Evolutionary conservation across 768 basidiomycete genomes (phyloP), one percentile per base, ranked within the genome.

Genomic region (Russula olivacea): DNA sequence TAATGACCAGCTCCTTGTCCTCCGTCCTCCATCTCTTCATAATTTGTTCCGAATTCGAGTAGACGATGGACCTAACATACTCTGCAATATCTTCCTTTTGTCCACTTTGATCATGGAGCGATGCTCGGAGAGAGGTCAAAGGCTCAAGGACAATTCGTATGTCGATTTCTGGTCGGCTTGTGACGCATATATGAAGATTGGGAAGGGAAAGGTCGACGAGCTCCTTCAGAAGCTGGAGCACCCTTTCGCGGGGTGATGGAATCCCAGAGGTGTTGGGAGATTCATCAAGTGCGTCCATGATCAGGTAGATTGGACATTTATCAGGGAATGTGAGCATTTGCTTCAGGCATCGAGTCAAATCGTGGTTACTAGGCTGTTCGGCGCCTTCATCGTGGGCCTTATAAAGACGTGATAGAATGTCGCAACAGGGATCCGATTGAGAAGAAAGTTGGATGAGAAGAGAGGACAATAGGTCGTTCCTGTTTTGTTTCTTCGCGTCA

Each of bases 211-310:
- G 40, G 6, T 41, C 54, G 40, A 55, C 40, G 15, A 55, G 25
- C 10, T 55, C 21, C 12, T 55, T 30, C 15, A 55, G 34, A 12
- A 55, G 40, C 38, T 41, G 38, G 14, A 55, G 54, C 0, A 55
- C 54, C 14, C 9, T 40, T 41, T 55, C 40, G 17, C 50, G 58
- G 6, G 50, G 15, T 4, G 58, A 52, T 3, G 58, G 58, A 9
- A 58, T 50, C 11, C 58, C 58, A 1, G 25, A 15, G 1, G 17
- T 38, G 19, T 40, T 40, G 4, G 58, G 23, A 58, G 48, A 50
- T 21, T 58, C 58, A 9, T 58, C 58, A 1, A 58, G 47, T n/a
- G 58, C 58, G 19, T 50, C 58, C 2, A 58, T 28, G 21, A 58
- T 1, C 1, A 58, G 48, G 38, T 58, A 58, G 11, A 34, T n/a